These are phyloP conservation scores for Botrytis aclada DNA, from an alignment of 2,329 filamentous ascomycete genomes.

Conservation along the genomic window DNA sequence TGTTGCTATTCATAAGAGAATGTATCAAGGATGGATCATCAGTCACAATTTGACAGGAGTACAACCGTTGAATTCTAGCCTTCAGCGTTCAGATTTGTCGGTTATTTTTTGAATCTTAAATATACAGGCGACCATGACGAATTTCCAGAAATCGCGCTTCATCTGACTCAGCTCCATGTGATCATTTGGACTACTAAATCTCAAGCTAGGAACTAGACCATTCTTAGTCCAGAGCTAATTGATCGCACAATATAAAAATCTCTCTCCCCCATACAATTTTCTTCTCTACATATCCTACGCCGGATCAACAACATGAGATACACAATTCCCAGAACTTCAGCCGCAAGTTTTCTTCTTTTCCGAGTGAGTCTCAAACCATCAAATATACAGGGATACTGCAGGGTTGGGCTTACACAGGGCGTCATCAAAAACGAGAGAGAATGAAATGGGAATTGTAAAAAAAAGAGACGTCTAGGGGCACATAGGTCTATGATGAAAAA, in stretches of 20 bases:
- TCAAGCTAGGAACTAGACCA: neutral
- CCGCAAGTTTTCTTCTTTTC: neutral
- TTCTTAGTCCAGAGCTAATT: neutral
- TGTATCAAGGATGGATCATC: fast-evolving
- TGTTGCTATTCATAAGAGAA: neutral
- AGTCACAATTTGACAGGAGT: neutral
- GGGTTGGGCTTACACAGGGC: neutral
- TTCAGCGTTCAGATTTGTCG: fast-evolving
- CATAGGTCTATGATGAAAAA: neutral
- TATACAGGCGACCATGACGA: neutral
- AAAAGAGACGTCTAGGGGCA: neutral
- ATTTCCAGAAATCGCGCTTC: neutral
- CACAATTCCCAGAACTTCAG: neutral
- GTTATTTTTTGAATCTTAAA: neutral
- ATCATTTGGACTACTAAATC: neutral
- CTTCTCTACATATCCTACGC: neutral
- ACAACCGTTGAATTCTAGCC: neutral
- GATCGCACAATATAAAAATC: neutral
- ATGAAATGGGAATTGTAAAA: neutral
- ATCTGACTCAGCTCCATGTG: neutral
- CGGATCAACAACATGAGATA: neutral
- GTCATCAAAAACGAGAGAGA: neutral
- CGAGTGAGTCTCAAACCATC: neutral
- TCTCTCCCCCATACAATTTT: neutral
- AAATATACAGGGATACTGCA: neutral